Base-by-base conservation (phyloP, 345 rosid genomes). In the Boechera retrofracta region DNA sequence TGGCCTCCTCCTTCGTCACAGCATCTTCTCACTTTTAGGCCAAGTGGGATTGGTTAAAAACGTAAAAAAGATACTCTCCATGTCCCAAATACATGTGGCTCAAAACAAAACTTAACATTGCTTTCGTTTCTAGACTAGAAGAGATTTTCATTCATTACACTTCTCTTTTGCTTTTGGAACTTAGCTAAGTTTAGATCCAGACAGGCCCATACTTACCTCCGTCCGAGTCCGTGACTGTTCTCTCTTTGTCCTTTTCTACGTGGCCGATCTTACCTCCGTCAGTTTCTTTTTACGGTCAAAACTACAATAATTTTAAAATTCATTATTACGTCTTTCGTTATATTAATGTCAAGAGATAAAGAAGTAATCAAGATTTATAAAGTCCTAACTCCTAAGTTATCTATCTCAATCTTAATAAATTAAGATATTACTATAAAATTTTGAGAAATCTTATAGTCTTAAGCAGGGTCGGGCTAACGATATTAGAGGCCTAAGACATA, bases 161-260 rank as follows among this genome's bases (percentile, higher is more conserved):
- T 29, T 51, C 38, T 18, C 44, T 42, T 44, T 61, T 60, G 54
- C 29, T 68, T 68, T 68, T 51, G 74, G 74, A 54, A 42, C 21
- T 69, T 76, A 61, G 64, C 57, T n/a, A 33, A 69, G 57, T 76
- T 53, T 31, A 58, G 80, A 70, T 77, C 35, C 35, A 35, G 5
- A 26, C 11, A 44, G 58, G 26, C 61, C 72, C 72, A 71, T 18
- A 8, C 56, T 6, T 28, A 9, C 41, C 32, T 53, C 6, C 1
- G 35, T 21, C 59, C 66, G 28, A 44, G 66, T 64, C 76, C 72
- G 80, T 77, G 72, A 56, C 51, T 58, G 54, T 67, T 70, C 44
- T 63, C 60, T 55, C 29, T 71, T 13, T 36, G 61, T 56, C 61
- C 12, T 61, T 47, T 2, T 12, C 47, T 56, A 71, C 76, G 80